A percentile compares a stretch with the other conserved stretches of the same genome.
These are phyloP conservation scores for Mortierella sp. DNA, from an alignment of 371 early-diverging fungal genomes.

Conservation along the genomic window DNA sequence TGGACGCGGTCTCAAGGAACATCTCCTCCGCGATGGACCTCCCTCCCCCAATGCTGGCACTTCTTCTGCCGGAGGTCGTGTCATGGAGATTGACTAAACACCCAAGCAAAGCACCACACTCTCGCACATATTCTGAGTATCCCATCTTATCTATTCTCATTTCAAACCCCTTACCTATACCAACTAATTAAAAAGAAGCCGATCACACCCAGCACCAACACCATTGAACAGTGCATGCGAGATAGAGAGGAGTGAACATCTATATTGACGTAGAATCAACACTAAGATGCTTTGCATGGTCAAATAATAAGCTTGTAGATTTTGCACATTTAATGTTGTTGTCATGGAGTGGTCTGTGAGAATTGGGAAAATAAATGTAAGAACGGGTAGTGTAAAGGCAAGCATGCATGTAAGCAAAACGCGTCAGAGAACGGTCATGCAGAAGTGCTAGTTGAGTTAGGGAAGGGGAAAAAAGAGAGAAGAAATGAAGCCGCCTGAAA, in stretches of 20 bases:
- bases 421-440: neutral
- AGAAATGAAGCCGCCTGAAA: neutral
- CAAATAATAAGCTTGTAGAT: no score
- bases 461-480: no score
- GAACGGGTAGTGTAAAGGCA: no score
- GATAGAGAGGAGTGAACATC: neutral
- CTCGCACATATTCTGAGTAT: neutral
- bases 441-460: neutral
- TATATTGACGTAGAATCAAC: neutral
- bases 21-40: constrained; percentile 21
- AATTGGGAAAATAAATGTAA: neutral
- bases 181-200: neutral
- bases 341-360: no score
- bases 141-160: neutral
- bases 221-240: neutral
- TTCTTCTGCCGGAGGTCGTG: constrained; percentile 19
- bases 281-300: neutral
- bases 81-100: constrained; percentile 43
- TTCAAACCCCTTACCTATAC: neutral
- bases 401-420: neutral
- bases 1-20: constrained; percentile 81
- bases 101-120: neutral
- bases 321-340: neutral
- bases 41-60: constrained; percentile 19
- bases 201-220: neutral